phyloP scores from a whole-genome alignment of 2,329 filamentous ascomycete species.

The Ceratocystiopsis brevicomis region DNA sequence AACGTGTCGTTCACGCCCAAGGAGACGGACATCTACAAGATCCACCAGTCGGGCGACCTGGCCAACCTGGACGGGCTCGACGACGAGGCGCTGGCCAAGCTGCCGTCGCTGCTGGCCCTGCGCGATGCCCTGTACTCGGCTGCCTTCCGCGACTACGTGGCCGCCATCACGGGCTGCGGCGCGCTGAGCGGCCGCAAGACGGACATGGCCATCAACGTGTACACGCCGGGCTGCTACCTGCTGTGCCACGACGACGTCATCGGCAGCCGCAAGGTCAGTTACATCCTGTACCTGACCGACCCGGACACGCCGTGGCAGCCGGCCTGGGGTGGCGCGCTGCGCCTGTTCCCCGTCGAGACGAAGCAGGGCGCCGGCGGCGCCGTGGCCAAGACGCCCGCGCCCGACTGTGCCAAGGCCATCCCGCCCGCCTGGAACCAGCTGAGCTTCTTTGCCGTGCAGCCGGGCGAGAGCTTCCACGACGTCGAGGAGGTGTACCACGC shows the following conservation, averaged over 20 bases:
- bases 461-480: constrained; percentile 97
- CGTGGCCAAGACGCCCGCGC: constrained; percentile 59
- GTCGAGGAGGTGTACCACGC: constrained; percentile 91
- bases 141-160: constrained; percentile 74
- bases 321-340: constrained; percentile 81
- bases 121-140: constrained; percentile 88
- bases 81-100: constrained; percentile 61
- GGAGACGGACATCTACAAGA: constrained; percentile 98
- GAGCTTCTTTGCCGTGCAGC: constrained; percentile 94
- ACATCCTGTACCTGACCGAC: constrained; percentile 89
- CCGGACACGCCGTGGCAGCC: constrained; percentile 80
- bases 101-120: constrained; percentile 80
- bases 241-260: constrained; percentile 98
- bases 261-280: constrained; percentile 86
- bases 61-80: constrained; percentile 92
- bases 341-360: constrained; percentile 58
- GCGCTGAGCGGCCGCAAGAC: constrained; percentile 84
- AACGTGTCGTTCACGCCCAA: constrained; percentile 95
- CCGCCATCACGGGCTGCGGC: constrained; percentile 68
- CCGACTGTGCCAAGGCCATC: constrained; percentile 64
- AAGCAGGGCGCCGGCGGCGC: constrained; percentile 49
- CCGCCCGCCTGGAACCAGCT: constrained; percentile 95
- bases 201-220: constrained; percentile 98
- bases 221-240: constrained; percentile 87
- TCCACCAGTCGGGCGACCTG: constrained; percentile 93